These are phyloP conservation scores for Phytophthora ramorum DNA, from an alignment of 352 stramenopile genomes.

Conservation along the genomic window DNA sequence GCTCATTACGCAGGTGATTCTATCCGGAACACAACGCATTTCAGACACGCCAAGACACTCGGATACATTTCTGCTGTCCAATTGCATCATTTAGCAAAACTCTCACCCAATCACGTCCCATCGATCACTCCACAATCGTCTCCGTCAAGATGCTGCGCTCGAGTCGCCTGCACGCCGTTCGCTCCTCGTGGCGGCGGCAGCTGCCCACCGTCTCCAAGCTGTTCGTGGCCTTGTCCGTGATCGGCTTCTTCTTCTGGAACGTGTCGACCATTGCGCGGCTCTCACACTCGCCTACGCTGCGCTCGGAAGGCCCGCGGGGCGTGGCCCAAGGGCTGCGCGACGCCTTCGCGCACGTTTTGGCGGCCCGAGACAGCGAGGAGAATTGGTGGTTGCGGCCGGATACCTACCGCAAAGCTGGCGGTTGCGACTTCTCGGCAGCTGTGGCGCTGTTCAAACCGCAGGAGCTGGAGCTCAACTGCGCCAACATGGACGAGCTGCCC, in stretches of 20 bases:
- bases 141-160: constrained; percentile 27
- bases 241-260: constrained; percentile 66
- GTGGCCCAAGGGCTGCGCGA: constrained; percentile 18
- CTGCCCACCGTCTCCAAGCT: constrained; percentile 38
- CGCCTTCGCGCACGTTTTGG: constrained; percentile 10
- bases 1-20: too few relatives aligned
- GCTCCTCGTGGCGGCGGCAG: constrained; percentile 26
- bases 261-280: constrained; percentile 50
- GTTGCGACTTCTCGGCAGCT: constrained; percentile 71
- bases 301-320: constrained; percentile 5
- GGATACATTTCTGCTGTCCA: too few relatives aligned
- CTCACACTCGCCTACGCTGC: constrained; percentile 28
- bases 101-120: constrained; percentile 6
- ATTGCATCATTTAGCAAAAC: not conserved
- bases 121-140: not conserved
- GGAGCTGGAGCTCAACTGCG: constrained; percentile 72
- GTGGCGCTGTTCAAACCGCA: constrained; percentile 64
- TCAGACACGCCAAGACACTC: too few relatives aligned
- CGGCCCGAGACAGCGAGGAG: constrained; percentile 15
- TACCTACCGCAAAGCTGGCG: constrained; percentile 51
- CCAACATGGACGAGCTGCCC: constrained; percentile 64
- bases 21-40: too few relatives aligned
- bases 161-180: constrained; percentile 27
- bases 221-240: constrained; percentile 30
- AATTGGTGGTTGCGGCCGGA: constrained; percentile 65